A percentile compares a stretch with the other conserved stretches of the same genome.
phyloP scores from a whole-genome alignment of 805 yeast genomes.

The Metschnikowia baotianmanensis region DNA sequence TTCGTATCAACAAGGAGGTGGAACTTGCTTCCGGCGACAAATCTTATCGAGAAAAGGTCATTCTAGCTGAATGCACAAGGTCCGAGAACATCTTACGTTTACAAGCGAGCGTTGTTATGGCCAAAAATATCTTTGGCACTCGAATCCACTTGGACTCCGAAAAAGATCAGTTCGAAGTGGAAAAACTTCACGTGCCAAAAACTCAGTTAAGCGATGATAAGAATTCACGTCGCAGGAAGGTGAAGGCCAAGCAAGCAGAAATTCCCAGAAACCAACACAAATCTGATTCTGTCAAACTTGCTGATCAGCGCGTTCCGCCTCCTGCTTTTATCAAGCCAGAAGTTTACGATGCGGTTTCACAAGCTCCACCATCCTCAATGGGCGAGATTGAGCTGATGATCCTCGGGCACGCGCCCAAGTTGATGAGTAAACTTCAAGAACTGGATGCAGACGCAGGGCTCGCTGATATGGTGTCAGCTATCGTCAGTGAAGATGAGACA shows the following conservation, averaged over 20 bases:
- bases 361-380: constrained; percentile 24
- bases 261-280: background rate
- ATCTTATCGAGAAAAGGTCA: constrained; percentile 5
- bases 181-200: constrained; percentile 11
- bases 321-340: background rate
- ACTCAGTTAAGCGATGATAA: constrained; percentile 8
- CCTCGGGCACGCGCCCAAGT: constrained; percentile 30
- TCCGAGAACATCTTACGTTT: constrained; percentile 31
- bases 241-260: constrained; percentile 2
- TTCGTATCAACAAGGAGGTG: constrained; percentile 13
- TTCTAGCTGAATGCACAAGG: constrained; percentile 10
- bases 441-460: constrained; percentile 11
- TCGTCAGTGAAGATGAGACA: constrained; percentile 16
- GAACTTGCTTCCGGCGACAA: constrained; percentile 13
- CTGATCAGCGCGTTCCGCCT: background rate
- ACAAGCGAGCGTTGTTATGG: constrained; percentile 25
- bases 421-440: constrained; percentile 5
- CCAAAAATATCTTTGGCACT: constrained; percentile 22
- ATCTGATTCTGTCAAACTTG: background rate
- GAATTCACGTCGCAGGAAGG: constrained; percentile 1
- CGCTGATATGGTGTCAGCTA: constrained; percentile 18
- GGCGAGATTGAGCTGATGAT: constrained; percentile 39
- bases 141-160: constrained; percentile 7
- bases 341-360: background rate
- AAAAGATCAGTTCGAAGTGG: constrained; percentile 7